Percentiles rank a stretch among this genome's conserved stretches.
Evolutionary conservation across 805 yeast species (phyloP).

Genomic region (Nakazawaea holstii): DNA sequence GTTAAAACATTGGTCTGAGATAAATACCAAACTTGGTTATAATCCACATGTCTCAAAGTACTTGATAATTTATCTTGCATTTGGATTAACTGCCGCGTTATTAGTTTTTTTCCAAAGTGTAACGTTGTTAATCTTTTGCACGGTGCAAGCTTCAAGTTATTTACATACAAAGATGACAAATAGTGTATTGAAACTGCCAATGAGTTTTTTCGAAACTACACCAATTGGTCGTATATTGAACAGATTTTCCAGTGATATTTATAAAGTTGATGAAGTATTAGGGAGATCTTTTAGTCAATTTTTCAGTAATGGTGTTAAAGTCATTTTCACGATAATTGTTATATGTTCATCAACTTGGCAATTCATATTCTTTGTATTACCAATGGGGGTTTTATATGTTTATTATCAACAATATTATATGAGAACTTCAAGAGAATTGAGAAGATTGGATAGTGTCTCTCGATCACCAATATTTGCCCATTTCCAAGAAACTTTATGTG

Average conservation of each 20-base stretch:
- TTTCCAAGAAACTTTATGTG: constrained; percentile 64
- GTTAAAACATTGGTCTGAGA: constrained; percentile 76
- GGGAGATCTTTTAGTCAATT: constrained; percentile 63
- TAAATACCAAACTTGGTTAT: constrained; percentile 59
- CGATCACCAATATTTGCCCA: constrained; percentile 67
- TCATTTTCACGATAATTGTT: constrained; percentile 59
- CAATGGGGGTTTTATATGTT: constrained; percentile 50
- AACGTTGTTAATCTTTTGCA: constrained; percentile 61
- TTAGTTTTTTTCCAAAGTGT: constrained; percentile 61
- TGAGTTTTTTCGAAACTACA: constrained; percentile 83
- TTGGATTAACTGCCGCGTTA: constrained; percentile 66
- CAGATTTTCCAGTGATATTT: constrained; percentile 76
- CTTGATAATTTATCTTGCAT: constrained; percentile 64
- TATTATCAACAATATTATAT: constrained; percentile 66
- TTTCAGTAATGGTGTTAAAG: constrained; percentile 48
- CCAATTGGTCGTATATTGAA: constrained; percentile 81
- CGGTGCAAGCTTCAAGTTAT: constrained; percentile 40
- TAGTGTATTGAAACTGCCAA: constrained; percentile 68
- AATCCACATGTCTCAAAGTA: constrained; percentile 74
- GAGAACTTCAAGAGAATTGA: constrained; percentile 63
- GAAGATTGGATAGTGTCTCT: constrained; percentile 66
- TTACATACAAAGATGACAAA: constrained; percentile 46
- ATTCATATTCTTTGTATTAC: constrained; percentile 57
- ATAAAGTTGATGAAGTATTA: constrained; percentile 66
- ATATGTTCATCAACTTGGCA: constrained; percentile 78